Conservation (phyloP, 1,284 basidiomycete genomes). For the Tilletia caries region DNA sequence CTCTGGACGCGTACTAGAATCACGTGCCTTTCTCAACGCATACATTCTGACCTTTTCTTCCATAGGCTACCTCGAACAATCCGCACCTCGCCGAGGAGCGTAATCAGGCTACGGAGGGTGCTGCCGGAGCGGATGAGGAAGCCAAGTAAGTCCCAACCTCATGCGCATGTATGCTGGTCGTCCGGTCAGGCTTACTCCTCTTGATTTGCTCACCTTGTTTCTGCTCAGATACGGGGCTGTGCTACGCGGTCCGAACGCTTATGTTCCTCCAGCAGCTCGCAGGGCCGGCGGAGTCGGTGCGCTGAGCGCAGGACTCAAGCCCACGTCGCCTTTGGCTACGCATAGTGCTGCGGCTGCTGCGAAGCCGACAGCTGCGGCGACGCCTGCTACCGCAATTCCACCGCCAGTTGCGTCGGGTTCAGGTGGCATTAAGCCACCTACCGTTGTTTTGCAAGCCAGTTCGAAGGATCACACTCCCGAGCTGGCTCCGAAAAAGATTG, state of each 20-base stretch:
- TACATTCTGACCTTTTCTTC: too few relatives aligned
- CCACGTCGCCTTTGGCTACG: background rate
- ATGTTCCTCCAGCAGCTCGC: conserved; percentile 82
- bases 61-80: conserved; percentile 59
- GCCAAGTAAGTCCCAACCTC: conserved; percentile 68
- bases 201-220: too few relatives aligned
- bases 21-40: background rate
- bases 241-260: conserved; percentile 79
- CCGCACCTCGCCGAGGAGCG: conserved; percentile 88
- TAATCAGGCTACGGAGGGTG: conserved; percentile 65
- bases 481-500: background rate
- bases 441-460: background rate
- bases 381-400: conserved; percentile 28
- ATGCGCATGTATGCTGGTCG: too few relatives aligned
- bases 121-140: conserved; percentile 76
- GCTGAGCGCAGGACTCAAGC: background rate
- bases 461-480: conserved; percentile 3
- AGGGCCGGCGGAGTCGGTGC: conserved; percentile 53
- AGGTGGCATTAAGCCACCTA: background rate
- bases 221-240: conserved; percentile 79
- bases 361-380: conserved; percentile 31
- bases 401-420: background rate
- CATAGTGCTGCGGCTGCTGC: background rate
- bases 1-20: too few relatives aligned
- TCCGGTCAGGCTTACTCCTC: too few relatives aligned